phyloP scores from a whole-genome alignment of 1,284 basidiomycete genomes.

The Sporisorium scitamineum region DNA sequence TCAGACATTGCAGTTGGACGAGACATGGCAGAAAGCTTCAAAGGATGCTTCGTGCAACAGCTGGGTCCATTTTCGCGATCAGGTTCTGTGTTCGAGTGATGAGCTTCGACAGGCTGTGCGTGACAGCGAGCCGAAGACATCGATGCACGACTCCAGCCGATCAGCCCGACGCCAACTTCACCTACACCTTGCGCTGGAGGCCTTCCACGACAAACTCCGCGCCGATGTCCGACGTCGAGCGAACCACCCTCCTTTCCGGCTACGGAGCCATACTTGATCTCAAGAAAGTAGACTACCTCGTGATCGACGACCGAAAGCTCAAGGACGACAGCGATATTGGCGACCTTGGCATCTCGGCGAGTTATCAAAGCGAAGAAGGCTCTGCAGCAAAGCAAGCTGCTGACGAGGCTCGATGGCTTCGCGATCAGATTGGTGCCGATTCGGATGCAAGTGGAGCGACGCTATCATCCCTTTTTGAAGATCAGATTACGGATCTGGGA shows the following conservation, averaged over 20 bases:
- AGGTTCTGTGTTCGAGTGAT: constrained; percentile 48
- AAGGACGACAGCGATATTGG: constrained; percentile 39
- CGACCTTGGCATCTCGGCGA: constrained; percentile 26
- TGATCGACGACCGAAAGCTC: constrained; percentile 72
- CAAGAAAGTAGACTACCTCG: constrained; percentile 97
- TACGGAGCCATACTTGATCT: constrained; percentile 92
- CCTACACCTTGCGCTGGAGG: constrained; percentile 68
- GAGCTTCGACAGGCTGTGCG: constrained; percentile 36
- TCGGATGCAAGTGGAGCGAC: neutral
- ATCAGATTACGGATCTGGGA: constrained; percentile 46
- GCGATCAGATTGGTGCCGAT: constrained; percentile 29
- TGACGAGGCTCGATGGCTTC: constrained; percentile 27
- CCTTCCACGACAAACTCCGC: constrained; percentile 22
- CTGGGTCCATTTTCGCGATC: constrained; percentile 49
- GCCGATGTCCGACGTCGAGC: neutral
- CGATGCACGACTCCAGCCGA: constrained; percentile 9
- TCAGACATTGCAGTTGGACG: constrained; percentile 30
- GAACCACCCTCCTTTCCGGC: constrained; percentile 75
- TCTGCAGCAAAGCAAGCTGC: constrained; percentile 4
- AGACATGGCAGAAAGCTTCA: constrained; percentile 69
- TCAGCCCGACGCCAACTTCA: constrained; percentile 13
- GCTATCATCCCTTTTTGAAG: constrained; percentile 26
- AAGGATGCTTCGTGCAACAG: constrained; percentile 46
- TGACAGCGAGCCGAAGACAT: constrained; percentile 15
- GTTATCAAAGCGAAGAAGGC: constrained; percentile 15